Evolutionary conservation across 805 yeast genomes (phyloP).

Genomic region (Saccharomycopsis javanensis): DNA sequence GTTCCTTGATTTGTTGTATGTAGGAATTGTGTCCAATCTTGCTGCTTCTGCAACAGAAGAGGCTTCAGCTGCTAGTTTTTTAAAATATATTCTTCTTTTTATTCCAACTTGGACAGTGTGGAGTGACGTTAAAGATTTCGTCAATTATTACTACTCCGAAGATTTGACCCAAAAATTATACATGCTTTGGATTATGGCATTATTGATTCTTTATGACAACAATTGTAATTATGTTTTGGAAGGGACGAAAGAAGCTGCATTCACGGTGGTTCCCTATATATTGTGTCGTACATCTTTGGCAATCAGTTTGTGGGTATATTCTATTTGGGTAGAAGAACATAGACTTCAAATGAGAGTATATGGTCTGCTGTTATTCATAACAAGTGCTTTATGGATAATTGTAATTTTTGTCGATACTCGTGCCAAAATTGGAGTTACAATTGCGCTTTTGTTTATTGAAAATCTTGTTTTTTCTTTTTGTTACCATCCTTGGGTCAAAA

Average conservation of each 20-base stretch:
- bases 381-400: constrained; percentile 39
- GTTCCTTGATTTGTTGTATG: constrained; percentile 54
- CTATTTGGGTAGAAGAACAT: constrained; percentile 39
- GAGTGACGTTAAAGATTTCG: constrained; percentile 54
- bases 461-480: constrained; percentile 28
- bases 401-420: constrained; percentile 40
- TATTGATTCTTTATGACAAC: constrained; percentile 44
- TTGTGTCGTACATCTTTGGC: constrained; percentile 31
- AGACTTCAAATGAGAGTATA: constrained; percentile 40
- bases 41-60: constrained; percentile 44
- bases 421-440: constrained; percentile 37
- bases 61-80: constrained; percentile 38
- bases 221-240: constrained; percentile 34
- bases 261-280: constrained; percentile 31
- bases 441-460: constrained; percentile 35
- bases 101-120: constrained; percentile 56
- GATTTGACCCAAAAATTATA: constrained; percentile 46
- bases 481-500: constrained; percentile 40
- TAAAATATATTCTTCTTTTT: constrained; percentile 41
- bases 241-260: constrained; percentile 30
- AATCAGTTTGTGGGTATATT: constrained; percentile 27
- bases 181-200: constrained; percentile 42
- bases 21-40: constrained; percentile 51
- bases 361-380: constrained; percentile 26
- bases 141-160: constrained; percentile 53